A percentile compares a stretch with the other conserved stretches of the same genome.
These are phyloP conservation scores for Coniochaeta ligniaria DNA, from an alignment of 2,329 filamentous ascomycete genomes.

Conservation along the genomic window DNA sequence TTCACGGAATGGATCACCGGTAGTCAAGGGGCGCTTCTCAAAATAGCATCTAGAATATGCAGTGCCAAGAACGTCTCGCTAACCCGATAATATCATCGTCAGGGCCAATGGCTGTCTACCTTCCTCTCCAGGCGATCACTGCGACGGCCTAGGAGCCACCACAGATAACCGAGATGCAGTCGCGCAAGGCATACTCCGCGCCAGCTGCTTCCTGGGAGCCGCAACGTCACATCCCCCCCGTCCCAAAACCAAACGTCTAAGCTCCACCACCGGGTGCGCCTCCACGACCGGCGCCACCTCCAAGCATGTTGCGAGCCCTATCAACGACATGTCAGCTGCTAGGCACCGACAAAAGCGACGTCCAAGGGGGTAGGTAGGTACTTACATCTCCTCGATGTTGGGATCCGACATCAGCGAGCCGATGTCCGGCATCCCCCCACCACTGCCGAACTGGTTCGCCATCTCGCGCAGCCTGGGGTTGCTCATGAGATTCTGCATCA, in stretches of 20 bases:
- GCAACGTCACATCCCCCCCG: not conserved
- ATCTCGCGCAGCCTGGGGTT: constrained; percentile 85
- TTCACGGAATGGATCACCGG: not conserved
- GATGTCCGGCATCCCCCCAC: constrained; percentile 86
- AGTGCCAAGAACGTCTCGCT: not conserved
- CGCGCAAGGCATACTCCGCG: not conserved
- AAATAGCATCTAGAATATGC: not conserved
- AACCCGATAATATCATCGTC: not conserved
- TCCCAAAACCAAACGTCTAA: constrained; percentile 10
- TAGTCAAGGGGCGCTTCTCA: not conserved
- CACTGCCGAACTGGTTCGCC: constrained; percentile 69
- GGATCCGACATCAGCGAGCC: constrained; percentile 85
- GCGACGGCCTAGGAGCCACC: not conserved
- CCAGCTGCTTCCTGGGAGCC: not conserved
- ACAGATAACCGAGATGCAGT: not conserved
- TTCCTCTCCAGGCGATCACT: not conserved
- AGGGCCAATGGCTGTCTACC: not conserved
- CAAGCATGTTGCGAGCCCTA: constrained; percentile 2
- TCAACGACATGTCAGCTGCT: not conserved
- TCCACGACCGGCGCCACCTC: not conserved
- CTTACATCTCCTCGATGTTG: constrained; percentile 86
- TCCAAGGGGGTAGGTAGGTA: constrained; percentile 16
- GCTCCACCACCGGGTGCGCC: not conserved
- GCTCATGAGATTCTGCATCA: constrained; percentile 87
- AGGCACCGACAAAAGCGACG: not conserved